phyloP scores from a whole-genome alignment of 2,329 filamentous ascomycete species.

The Simplicillium sp. region DNA sequence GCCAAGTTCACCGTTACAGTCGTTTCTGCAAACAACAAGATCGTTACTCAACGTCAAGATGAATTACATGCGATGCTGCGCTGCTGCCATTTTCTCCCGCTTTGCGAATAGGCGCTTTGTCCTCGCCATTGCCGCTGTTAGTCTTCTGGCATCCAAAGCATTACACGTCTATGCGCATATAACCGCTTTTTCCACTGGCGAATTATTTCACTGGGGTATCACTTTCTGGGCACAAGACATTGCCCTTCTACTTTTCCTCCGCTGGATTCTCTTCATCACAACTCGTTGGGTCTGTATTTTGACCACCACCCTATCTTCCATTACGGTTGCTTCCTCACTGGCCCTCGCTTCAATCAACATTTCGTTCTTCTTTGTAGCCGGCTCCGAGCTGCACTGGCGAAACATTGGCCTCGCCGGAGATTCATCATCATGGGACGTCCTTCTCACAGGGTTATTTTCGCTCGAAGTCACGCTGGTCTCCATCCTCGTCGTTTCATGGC shows the following conservation, averaged over 20 bases:
- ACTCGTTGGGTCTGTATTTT: slow-evolving; percentile 1
- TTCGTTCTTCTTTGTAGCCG: slow-evolving; percentile 17
- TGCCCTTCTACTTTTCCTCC: slow-evolving; percentile 4
- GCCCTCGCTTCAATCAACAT: slow-evolving; percentile 14
- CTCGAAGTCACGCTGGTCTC: slow-evolving; percentile 10
- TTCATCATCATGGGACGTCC: slow-evolving; percentile 16
- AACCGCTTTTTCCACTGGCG: slow-evolving; percentile 4
- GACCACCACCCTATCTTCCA: slow-evolving; percentile 1
- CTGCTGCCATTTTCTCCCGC: slow-evolving; percentile 2
- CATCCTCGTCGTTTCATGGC: slow-evolving; percentile 11
- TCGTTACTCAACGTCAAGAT: neutral
- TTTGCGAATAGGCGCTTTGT: slow-evolving; percentile 7
- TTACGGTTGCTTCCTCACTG: slow-evolving; percentile 4
- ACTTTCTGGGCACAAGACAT: slow-evolving; percentile 8
- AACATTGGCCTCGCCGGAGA: slow-evolving; percentile 21
- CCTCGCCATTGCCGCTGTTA: slow-evolving; percentile 6
- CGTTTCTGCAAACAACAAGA: too few relatives aligned
- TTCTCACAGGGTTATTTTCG: slow-evolving; percentile 20
- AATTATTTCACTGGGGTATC: slow-evolving; percentile 5
- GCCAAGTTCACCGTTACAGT: too few relatives aligned
- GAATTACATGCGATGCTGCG: slow-evolving; percentile 2
- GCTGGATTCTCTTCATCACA: slow-evolving; percentile 4
- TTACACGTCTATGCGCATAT: slow-evolving; percentile 8
- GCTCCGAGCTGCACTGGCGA: slow-evolving; percentile 24
- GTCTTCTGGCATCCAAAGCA: slow-evolving; percentile 7